These are phyloP conservation scores for Lipomyces spencermartinsiae DNA, from an alignment of 805 yeast species.

Conservation along the genomic window DNA sequence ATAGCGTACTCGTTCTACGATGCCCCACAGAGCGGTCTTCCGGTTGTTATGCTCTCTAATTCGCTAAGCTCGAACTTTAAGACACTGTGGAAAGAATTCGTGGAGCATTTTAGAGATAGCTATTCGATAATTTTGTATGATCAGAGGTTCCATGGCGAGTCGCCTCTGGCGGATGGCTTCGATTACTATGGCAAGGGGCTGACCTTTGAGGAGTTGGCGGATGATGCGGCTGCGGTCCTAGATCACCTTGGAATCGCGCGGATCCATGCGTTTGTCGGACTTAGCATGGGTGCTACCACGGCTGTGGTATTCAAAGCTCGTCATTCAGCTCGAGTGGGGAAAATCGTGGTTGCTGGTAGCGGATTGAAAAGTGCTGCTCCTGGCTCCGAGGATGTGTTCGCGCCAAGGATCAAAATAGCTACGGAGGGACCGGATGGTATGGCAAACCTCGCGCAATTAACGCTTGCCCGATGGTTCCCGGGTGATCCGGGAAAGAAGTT, in stretches of 20 bases:
- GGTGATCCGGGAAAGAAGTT: slow-evolving; percentile 26
- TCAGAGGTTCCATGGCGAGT: slow-evolving; percentile 36
- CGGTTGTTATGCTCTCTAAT: slow-evolving; percentile 34
- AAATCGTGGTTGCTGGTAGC: slow-evolving; percentile 32
- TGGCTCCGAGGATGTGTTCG: slow-evolving; percentile 27
- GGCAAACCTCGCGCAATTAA: slow-evolving; percentile 28
- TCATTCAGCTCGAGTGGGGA: slow-evolving; percentile 27
- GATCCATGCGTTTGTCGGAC: slow-evolving; percentile 32
- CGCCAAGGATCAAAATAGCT: slow-evolving; percentile 27
- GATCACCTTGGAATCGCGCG: slow-evolving; percentile 33
- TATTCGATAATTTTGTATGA: slow-evolving; percentile 34
- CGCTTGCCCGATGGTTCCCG: slow-evolving; percentile 36
- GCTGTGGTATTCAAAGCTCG: slow-evolving; percentile 24
- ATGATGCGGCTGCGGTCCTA: slow-evolving; percentile 28
- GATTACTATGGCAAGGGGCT: slow-evolving; percentile 32
- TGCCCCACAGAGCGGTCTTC: slow-evolving; percentile 14
- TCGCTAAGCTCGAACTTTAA: slow-evolving; percentile 20
- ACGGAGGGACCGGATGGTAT: slow-evolving; percentile 25
- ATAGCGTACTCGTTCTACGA: slow-evolving; percentile 23
- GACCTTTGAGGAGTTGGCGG: slow-evolving; percentile 28
- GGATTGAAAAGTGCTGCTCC: slow-evolving; percentile 17
- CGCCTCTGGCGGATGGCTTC: slow-evolving; percentile 28
- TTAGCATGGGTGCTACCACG: slow-evolving; percentile 38
- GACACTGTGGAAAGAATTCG: slow-evolving; percentile 32
- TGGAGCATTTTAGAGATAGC: slow-evolving; percentile 25